Conservation (phyloP, 163 green algal species). For the Coccomyxa subellipsoidea region DNA sequence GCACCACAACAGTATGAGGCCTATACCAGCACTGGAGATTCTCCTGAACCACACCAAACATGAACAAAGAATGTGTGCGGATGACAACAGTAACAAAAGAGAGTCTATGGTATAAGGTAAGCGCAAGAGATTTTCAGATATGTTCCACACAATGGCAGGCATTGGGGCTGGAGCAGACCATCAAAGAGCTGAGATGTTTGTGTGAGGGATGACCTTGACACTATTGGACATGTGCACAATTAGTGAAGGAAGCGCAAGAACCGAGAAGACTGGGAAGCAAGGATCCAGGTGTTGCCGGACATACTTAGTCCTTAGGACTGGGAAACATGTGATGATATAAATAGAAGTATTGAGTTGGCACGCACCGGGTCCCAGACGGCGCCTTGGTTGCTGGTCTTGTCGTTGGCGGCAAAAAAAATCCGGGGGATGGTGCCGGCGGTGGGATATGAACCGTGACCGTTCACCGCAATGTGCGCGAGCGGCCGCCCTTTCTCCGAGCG, state of each 20-base stretch:
- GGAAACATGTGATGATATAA: background rate
- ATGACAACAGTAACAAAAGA: background rate
- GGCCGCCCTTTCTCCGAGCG: slow-evolving; percentile 16
- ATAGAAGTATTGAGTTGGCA: background rate
- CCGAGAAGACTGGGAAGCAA: no score
- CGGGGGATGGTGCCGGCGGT: slow-evolving; percentile 18
- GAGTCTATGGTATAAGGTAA: no score
- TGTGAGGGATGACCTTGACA: no score
- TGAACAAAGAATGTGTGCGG: background rate
- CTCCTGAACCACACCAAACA: background rate
- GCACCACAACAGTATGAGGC: no score
- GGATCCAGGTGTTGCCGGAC: no score
- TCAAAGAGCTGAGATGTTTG: no score
- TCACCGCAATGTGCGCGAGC: slow-evolving; percentile 20
- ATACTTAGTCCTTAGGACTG: background rate
- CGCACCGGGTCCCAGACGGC: slow-evolving; percentile 1
- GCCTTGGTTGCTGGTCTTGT: slow-evolving; percentile 24
- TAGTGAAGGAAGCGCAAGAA: no score
- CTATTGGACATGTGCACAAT: no score
- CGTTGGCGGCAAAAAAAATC: slow-evolving; percentile 26
- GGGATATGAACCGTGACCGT: slow-evolving; percentile 36
- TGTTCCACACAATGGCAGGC: no score
- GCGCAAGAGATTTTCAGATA: no score
- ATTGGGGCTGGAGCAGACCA: no score
- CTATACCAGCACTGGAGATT: no score